Evolutionary conservation across 108 stramenopile species (phyloP).

Genomic region (Nitzschia putrida): DNA sequence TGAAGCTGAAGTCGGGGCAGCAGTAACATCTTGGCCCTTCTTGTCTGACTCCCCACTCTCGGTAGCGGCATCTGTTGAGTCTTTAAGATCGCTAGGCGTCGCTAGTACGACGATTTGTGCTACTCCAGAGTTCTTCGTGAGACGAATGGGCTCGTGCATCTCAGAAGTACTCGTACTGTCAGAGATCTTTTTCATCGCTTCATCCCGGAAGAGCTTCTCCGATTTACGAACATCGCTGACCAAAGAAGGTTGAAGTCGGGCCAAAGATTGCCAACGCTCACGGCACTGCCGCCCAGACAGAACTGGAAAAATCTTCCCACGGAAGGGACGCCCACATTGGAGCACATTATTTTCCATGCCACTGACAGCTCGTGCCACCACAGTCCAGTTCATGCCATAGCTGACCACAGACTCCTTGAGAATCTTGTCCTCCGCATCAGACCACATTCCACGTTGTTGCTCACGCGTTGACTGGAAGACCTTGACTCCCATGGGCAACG

Average conservation of each 20-base stretch:
- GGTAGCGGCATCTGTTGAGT: too few relatives aligned
- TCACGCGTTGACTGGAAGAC: conserved; percentile 32
- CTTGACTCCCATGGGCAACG: conserved; percentile 75
- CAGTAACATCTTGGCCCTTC: not conserved
- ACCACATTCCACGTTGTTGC: conserved; percentile 49
- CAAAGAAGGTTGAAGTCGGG: conserved; percentile 18
- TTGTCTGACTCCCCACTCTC: not conserved
- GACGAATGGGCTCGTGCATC: too few relatives aligned
- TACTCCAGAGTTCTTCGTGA: too few relatives aligned
- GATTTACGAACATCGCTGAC: conserved; percentile 16
- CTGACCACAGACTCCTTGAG: conserved; percentile 44
- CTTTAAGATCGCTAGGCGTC: not conserved
- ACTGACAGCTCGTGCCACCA: conserved; percentile 52
- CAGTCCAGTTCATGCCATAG: conserved; percentile 71
- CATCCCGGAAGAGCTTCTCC: conserved; percentile 21
- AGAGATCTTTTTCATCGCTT: conserved; percentile 1
- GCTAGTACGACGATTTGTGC: too few relatives aligned
- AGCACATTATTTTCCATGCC: conserved; percentile 24
- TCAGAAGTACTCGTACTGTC: too few relatives aligned
- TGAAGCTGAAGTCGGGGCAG: not conserved
- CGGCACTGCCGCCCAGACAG: conserved; percentile 60
- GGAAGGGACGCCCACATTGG: not conserved
- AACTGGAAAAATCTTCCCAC: not conserved
- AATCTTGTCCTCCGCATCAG: conserved; percentile 45
- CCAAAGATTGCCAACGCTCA: conserved; percentile 61